phyloP scores from a whole-genome alignment of 306 rosid species.

The Cucurbita ficifolia region DNA sequence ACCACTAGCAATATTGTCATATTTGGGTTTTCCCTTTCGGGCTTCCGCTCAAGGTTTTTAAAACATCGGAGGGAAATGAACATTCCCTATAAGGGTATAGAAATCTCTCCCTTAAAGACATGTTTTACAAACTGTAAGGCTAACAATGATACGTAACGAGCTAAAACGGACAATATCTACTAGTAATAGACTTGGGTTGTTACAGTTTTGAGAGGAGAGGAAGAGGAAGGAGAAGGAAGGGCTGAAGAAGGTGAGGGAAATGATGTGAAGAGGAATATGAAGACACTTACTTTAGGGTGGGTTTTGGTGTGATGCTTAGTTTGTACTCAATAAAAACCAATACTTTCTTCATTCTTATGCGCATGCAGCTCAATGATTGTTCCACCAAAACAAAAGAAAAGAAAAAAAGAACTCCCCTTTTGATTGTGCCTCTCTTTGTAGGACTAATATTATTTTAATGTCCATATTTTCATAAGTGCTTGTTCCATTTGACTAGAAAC shows the following conservation, averaged over 20 bases:
- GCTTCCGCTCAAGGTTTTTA: no score
- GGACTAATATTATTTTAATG: conserved; percentile 31
- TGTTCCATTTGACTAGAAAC: conserved; percentile 27
- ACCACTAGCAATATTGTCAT: no score
- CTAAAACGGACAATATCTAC: no score
- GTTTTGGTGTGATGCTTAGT: conserved; percentile 70
- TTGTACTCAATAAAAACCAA: conserved; percentile 70
- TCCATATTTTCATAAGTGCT: conserved; percentile 42
- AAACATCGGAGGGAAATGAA: no score
- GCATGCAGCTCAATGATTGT: conserved; percentile 97
- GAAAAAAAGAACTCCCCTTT: conserved; percentile 17
- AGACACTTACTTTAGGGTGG: conserved; percentile 81
- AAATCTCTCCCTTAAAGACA: no score
- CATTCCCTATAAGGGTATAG: no score
- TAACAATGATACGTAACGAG: no score
- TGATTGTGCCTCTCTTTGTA: conserved; percentile 36
- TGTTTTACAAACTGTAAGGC: no score
- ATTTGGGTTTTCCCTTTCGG: no score
- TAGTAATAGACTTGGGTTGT: no score
- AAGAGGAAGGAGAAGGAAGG: neutral
- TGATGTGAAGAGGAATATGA: conserved; percentile 83
- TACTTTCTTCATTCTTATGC: conserved; percentile 12
- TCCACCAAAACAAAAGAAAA: conserved; percentile 14
- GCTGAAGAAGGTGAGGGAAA: conserved; percentile 95
- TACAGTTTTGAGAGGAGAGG: no score